A percentile compares a stretch with the other conserved stretches of the same genome.
Evolutionary conservation across 768 basidiomycete species (phyloP).

Genomic region (Suillus americanus): DNA sequence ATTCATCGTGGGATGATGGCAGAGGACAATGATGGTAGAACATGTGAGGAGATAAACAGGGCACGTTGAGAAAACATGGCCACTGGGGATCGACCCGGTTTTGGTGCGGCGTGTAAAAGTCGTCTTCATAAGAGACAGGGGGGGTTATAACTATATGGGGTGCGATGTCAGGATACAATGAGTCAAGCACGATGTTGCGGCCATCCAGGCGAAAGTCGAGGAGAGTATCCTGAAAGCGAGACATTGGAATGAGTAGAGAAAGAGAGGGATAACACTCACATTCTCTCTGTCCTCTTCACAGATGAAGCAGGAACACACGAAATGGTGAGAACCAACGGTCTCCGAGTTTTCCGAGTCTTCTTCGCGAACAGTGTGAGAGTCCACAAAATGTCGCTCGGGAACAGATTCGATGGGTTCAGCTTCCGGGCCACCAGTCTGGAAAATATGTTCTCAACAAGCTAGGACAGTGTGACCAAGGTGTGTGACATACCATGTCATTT

Average conservation of each 20-base stretch:
- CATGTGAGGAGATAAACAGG: conserved; percentile 19
- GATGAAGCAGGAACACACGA: not conserved
- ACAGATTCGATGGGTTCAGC: not conserved
- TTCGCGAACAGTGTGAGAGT: not conserved
- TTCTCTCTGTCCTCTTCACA: conserved; percentile 10
- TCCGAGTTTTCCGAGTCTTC: conserved; percentile 1
- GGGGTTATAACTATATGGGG: conserved; percentile 59
- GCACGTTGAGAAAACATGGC: conserved; percentile 35
- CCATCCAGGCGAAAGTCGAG: conserved; percentile 14
- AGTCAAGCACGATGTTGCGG: conserved; percentile 46
- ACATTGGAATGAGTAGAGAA: not conserved
- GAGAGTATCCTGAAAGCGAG: conserved; percentile 16
- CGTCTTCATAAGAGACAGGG: conserved; percentile 37
- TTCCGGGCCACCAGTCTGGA: not conserved
- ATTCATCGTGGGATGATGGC: conserved; percentile 1
- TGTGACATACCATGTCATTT: conserved; percentile 10
- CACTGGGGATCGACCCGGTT: conserved; percentile 41
- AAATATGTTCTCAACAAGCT: not conserved
- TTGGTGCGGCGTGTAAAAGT: conserved; percentile 32
- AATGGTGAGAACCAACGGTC: conserved; percentile 2
- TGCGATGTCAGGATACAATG: conserved; percentile 34
- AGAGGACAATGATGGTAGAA: conserved; percentile 2
- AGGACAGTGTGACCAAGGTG: not conserved
- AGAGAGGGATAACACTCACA: conserved; percentile 5
- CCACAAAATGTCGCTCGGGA: not conserved